Conservation (phyloP, 169 alveolate genomes). For the Perkinsus chesapeaki region DNA sequence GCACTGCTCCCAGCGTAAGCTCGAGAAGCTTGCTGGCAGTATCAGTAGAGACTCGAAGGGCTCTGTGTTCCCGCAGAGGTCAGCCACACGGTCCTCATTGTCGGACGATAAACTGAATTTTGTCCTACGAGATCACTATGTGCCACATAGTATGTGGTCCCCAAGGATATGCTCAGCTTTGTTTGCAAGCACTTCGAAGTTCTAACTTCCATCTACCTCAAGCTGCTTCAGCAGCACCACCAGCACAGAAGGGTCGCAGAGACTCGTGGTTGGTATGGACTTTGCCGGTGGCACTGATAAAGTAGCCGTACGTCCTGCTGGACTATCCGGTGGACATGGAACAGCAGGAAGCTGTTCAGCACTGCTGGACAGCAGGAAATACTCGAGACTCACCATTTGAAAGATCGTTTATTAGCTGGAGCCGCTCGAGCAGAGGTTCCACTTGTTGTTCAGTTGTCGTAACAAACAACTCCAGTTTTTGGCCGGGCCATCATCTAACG, state of each 20-base stretch:
- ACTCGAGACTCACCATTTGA: not conserved
- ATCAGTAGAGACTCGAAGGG: not conserved
- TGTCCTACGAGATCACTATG: too few species aligned
- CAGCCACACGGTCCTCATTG: not conserved
- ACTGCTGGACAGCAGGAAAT: not conserved
- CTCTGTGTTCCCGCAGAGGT: not conserved
- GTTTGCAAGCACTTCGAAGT: not conserved
- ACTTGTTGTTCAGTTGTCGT: not conserved
- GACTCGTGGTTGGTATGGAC: not conserved
- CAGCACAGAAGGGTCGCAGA: not conserved
- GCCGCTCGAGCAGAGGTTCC: not conserved
- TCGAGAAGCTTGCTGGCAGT: not conserved
- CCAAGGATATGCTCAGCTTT: not conserved
- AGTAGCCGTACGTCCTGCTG: not conserved
- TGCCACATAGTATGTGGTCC: not conserved
- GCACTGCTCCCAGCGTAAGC: not conserved
- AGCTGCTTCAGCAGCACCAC: not conserved
- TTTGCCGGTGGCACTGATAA: not conserved
- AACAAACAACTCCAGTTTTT: not conserved
- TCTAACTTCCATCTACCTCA: not conserved
- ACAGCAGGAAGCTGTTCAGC: too few species aligned
- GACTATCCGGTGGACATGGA: not conserved
- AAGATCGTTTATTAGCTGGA: not conserved
- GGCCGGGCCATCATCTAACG: not conserved
- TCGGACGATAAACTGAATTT: not conserved